A percentile compares a stretch with the other conserved stretches of the same genome.
phyloP scores from a whole-genome alignment of 345 rosid genomes.

The Anacardium occidentale region DNA sequence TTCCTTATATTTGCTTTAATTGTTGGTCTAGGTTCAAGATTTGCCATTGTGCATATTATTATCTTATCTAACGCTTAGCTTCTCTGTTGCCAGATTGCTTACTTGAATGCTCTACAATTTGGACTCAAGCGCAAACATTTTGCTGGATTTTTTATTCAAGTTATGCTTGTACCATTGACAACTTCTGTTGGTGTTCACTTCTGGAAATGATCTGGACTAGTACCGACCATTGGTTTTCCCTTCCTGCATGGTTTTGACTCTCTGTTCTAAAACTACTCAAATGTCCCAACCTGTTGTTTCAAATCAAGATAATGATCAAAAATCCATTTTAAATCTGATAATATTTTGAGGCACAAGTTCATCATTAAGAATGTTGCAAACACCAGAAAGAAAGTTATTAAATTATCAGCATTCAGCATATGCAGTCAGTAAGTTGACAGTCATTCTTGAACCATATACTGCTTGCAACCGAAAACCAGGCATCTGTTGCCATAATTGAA shows the following conservation, averaged over 20 bases:
- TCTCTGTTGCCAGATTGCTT: constrained; percentile 50
- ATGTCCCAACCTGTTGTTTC: neutral
- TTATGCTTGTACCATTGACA: constrained; percentile 72
- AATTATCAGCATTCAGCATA: neutral
- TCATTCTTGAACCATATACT: constrained; percentile 5
- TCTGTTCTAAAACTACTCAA: constrained; percentile 4
- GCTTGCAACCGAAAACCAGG: neutral
- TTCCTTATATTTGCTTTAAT: neutral
- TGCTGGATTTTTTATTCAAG: constrained; percentile 78
- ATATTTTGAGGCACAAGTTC: constrained; percentile 5
- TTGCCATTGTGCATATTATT: constrained; percentile 1
- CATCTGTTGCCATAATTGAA: neutral
- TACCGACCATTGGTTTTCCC: neutral
- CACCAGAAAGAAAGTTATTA: neutral
- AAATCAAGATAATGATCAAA: neutral
- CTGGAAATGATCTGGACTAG: constrained; percentile 43
- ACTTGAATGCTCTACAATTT: constrained; percentile 81
- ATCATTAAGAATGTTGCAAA: neutral
- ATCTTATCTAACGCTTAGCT: neutral
- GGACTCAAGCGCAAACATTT: constrained; percentile 78
- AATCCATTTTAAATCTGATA: neutral
- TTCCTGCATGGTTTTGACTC: neutral
- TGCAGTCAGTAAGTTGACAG: too few relatives aligned
- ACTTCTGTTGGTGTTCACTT: constrained; percentile 72
- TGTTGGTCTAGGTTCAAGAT: neutral